phyloP scores from a whole-genome alignment of 257 asterid species.

The Leptodermis oblonga region DNA sequence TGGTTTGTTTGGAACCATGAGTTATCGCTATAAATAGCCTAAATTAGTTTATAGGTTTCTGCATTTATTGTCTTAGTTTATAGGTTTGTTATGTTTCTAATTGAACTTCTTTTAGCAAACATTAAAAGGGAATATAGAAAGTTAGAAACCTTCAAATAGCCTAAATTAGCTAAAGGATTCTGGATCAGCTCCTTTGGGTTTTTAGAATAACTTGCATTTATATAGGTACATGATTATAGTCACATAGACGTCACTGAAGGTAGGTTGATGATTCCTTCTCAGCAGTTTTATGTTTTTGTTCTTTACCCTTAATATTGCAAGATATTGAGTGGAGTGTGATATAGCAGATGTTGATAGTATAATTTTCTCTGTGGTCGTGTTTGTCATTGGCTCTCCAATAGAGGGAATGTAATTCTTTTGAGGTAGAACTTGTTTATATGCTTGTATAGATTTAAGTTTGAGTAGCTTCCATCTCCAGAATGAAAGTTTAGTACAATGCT shows the following conservation, averaged over 20 bases:
- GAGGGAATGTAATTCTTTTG: background rate
- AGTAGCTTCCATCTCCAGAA: no score
- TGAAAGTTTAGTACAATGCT: no score
- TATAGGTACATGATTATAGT: background rate
- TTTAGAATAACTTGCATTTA: background rate
- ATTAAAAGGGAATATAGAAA: no score
- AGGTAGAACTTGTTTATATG: background rate
- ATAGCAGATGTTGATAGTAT: no score
- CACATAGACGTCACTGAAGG: background rate
- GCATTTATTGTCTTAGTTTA: background rate
- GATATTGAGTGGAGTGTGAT: background rate
- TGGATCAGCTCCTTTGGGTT: background rate
- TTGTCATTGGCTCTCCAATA: background rate
- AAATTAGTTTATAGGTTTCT: no score
- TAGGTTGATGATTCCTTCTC: background rate
- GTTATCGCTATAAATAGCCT: background rate
- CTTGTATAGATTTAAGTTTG: no score
- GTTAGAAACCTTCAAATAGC: no score
- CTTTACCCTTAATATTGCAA: background rate
- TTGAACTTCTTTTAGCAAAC: background rate
- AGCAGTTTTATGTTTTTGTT: background rate
- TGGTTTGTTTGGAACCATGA: background rate
- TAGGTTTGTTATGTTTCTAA: background rate
- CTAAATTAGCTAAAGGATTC: background rate
- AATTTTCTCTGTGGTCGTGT: background rate